Base-by-base conservation (phyloP, 1,284 basidiomycete species). In the Grifola frondosa region DNA sequence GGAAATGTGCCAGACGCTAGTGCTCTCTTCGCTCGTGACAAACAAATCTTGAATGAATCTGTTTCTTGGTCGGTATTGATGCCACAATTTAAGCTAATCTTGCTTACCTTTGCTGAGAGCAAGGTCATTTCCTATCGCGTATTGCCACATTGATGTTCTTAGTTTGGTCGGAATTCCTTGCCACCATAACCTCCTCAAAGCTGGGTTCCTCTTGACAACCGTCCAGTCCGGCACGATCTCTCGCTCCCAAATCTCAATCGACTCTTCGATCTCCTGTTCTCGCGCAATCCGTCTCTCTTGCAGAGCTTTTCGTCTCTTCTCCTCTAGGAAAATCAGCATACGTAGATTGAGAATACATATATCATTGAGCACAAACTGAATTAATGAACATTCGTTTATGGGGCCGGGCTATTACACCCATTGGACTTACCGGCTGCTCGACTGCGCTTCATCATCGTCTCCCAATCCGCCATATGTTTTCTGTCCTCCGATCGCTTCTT, bases 391-490 rank as follows among this genome's bases (percentile, higher is more conserved):
- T 50, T 57, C 56, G 57, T 54, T 55, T 39, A 52, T 43, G 42
- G 45, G 45, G 50, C 40, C 40, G 39, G 37, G 35, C 30, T 33
- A 30, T 42, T 16, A 28, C 28, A 40, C 28, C 34, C n/a, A n/a
- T 35, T 40, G 34, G n/a, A 66, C 77, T 61, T 52, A 90, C 89
- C 86, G 55, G 81, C 77, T n/a, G 62, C 62, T 42, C 83, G 78
- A 66, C 87, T 89, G 37, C 70, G 77, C 58, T 80, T 81, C 94
- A 97, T 97, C 91, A 97, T 96, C 30, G 75, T 67, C 60, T 92
- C 82, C 91, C 93, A 97, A 59, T 89, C 88, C 21, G 85, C 81
- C 60, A 92, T 72, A 67, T 97, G 93, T 52, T 82, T 88, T 44
- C 77, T 68, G 61, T 97, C 93, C 64, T 97, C 94, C 37, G 76